Conservation (phyloP, 176 grass and related monocot species). For the Rhynchospora pubera region DNA sequence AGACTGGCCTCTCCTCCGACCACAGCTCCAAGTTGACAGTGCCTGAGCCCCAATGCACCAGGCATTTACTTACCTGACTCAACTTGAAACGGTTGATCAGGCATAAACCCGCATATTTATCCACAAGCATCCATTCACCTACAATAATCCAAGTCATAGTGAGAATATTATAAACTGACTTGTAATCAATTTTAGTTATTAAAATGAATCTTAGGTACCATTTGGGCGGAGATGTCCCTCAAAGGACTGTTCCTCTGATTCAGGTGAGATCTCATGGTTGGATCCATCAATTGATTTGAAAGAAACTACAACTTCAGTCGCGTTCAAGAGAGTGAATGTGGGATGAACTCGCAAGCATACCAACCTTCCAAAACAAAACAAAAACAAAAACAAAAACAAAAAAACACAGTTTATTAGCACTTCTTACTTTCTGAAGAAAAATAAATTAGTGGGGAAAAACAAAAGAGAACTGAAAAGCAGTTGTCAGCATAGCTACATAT, state of each 20-base stretch:
- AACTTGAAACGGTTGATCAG: slow-evolving; percentile 64
- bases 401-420: not conserved
- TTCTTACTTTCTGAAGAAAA: not conserved
- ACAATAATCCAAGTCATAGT: not conserved
- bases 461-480: not conserved
- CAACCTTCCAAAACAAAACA: slow-evolving; percentile 52
- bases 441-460: not conserved
- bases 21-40: slow-evolving; percentile 80
- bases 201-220: slow-evolving; percentile 34
- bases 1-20: slow-evolving; percentile 85
- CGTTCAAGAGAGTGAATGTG: slow-evolving; percentile 73
- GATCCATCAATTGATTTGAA: slow-evolving; percentile 66
- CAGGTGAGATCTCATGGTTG: slow-evolving; percentile 46
- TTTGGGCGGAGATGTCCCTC: slow-evolving; percentile 72
- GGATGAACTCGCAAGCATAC: slow-evolving; percentile 94
- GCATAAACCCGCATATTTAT: slow-evolving; percentile 58
- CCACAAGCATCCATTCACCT: slow-evolving; percentile 89
- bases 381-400: too few relatives aligned
- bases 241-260: slow-evolving; percentile 47
- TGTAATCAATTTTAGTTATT: not conserved
- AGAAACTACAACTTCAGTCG: slow-evolving; percentile 66
- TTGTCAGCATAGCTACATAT: not conserved
- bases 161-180: not conserved
- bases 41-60: slow-evolving; percentile 76
- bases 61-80: slow-evolving; percentile 60